These are phyloP conservation scores for Colletotrichum lindemuthianum DNA, from an alignment of 2,329 filamentous ascomycete genomes.

Conservation along the genomic window DNA sequence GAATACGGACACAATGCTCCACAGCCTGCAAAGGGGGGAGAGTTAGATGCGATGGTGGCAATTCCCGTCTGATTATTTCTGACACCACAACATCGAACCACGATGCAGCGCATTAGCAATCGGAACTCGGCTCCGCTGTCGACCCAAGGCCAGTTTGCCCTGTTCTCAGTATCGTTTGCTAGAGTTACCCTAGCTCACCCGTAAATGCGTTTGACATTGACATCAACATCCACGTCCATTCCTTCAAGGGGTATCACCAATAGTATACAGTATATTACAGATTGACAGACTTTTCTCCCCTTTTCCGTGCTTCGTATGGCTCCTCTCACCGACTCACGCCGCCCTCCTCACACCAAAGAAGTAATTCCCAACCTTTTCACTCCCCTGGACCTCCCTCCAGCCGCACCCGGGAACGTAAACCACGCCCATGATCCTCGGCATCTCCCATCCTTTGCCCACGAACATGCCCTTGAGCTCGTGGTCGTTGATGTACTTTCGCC, in stretches of 20 bases:
- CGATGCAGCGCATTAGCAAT: constrained; percentile 8
- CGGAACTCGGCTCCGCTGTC: background rate
- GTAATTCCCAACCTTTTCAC: constrained; percentile 92
- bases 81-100: constrained; percentile 14
- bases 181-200: no score
- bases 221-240: background rate
- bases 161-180: no score
- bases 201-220: background rate
- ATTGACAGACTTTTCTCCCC: background rate
- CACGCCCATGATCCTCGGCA: constrained; percentile 76
- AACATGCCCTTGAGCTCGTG: constrained; percentile 74
- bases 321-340: constrained; percentile 25
- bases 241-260: constrained; percentile 19
- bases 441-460: constrained; percentile 66
- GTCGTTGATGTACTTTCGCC: constrained; percentile 94
- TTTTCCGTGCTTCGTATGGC: background rate
- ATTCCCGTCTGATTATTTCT: constrained; percentile 20
- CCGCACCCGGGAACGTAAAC: constrained; percentile 91
- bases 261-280: constrained; percentile 27
- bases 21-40: background rate
- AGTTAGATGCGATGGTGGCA: background rate
- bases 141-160: no score
- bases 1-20: background rate
- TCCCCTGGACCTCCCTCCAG: constrained; percentile 84
- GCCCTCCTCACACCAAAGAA: constrained; percentile 83